Evolutionary conservation across 495 filamentous ascomycete species (phyloP).

Genomic region (Cryomyces antarcticus): DNA sequence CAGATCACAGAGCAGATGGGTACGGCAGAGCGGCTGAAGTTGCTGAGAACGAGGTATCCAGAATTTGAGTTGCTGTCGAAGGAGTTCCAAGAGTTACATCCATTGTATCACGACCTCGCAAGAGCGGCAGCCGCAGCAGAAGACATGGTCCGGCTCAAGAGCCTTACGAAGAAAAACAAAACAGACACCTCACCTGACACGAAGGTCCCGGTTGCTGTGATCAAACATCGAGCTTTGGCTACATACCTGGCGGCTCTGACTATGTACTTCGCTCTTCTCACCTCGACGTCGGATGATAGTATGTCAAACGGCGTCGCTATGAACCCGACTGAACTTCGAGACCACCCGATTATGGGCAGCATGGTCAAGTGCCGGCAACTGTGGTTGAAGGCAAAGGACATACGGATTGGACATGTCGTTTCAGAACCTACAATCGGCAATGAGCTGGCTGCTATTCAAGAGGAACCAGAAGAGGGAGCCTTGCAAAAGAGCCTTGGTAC

Average conservation of each 20-base stretch:
- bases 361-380: conserved; percentile 59
- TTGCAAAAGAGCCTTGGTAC: background rate
- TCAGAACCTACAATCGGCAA: background rate
- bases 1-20: conserved; percentile 65
- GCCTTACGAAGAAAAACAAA: conserved; percentile 1
- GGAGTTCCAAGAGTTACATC: conserved; percentile 56
- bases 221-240: conserved; percentile 55
- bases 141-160: conserved; percentile 16
- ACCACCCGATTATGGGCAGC: conserved; percentile 75
- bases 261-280: conserved; percentile 85
- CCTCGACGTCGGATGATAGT: conserved; percentile 42
- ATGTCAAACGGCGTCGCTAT: conserved; percentile 25
- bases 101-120: conserved; percentile 34
- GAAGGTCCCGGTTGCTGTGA: conserved; percentile 29
- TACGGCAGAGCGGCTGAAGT: conserved; percentile 49
- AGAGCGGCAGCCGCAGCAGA: conserved; percentile 35
- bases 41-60: conserved; percentile 65
- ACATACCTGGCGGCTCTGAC: conserved; percentile 69
- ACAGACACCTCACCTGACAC: background rate
- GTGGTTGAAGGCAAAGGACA: conserved; percentile 55
- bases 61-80: conserved; percentile 74
- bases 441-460: conserved; percentile 19
- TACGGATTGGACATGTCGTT: conserved; percentile 19
- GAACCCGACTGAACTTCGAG: conserved; percentile 52
- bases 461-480: conserved; percentile 2